These are phyloP conservation scores for Russula brevipes DNA, from an alignment of 768 basidiomycete species.

Conservation along the genomic window DNA sequence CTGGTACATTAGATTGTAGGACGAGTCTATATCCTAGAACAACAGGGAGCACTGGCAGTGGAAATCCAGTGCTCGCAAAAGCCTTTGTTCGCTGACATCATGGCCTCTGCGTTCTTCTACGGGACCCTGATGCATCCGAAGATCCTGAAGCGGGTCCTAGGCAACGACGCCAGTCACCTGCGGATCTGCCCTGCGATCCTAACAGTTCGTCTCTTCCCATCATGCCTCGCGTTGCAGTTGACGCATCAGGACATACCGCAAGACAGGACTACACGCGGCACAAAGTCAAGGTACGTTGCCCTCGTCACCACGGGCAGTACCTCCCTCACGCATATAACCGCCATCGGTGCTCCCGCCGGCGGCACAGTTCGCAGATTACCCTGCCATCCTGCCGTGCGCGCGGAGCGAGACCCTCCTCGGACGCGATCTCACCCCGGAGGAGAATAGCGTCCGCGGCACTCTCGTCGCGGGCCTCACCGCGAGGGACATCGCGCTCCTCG, in stretches of 20 bases:
- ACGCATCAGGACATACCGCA: not conserved
- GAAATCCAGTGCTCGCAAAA: no score
- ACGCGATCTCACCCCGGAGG: conserved; percentile 50
- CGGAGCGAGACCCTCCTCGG: conserved; percentile 37
- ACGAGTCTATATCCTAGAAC: not conserved
- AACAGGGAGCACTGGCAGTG: not conserved
- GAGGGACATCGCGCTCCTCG: conserved; percentile 61
- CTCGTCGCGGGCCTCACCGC: conserved; percentile 67
- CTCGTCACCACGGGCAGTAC: no score
- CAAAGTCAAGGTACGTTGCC: conserved; percentile 53
- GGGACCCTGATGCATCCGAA: conserved; percentile 88
- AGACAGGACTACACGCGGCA: conserved; percentile 75
- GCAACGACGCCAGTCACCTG: conserved; percentile 58
- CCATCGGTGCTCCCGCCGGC: not conserved
- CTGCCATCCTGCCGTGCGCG: conserved; percentile 65
- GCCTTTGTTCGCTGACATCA: conserved; percentile 8
- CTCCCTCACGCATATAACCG: not conserved
- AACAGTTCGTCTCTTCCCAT: conserved; percentile 42
- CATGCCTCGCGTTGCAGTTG: not conserved
- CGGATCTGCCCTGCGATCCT: conserved; percentile 70
- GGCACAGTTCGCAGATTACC: conserved; percentile 66
- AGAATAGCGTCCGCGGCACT: conserved; percentile 71
- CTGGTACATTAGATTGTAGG: no score
- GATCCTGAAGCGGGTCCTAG: conserved; percentile 72
- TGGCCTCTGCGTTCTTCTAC: conserved; percentile 70